Evolutionary conservation across 768 basidiomycete genomes (phyloP).

Genomic region (Mycena galopus): DNA sequence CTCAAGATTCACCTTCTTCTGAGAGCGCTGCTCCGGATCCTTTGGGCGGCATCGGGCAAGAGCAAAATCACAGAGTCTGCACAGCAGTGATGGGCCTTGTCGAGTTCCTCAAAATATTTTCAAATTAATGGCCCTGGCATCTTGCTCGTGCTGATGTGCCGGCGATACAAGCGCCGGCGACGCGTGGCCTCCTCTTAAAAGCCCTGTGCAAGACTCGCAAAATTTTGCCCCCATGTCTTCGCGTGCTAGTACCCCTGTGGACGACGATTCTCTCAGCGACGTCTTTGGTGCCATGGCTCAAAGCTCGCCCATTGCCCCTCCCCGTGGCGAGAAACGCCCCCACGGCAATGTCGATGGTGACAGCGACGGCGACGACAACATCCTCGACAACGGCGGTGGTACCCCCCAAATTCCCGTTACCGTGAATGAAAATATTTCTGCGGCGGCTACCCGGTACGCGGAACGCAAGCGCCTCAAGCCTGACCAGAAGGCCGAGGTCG

Average conservation of each 20-base stretch:
- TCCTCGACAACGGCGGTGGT: not conserved
- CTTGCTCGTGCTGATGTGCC: no score
- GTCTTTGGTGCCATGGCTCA: constrained; percentile 8
- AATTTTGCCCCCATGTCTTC: not conserved
- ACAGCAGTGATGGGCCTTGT: no score
- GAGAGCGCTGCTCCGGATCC: not conserved
- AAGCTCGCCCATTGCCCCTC: not conserved
- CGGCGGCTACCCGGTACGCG: not conserved
- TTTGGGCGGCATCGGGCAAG: constrained; percentile 4
- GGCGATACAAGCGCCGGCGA: no score
- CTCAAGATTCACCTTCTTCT: not conserved
- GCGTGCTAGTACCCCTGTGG: not conserved
- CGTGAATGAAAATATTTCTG: not conserved
- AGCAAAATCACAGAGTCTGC: no score
- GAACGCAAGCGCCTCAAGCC: not conserved
- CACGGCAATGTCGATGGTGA: not conserved
- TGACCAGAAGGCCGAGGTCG: not conserved
- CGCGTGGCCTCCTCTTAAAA: no score
- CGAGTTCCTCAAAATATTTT: no score
- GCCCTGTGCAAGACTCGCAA: no score
- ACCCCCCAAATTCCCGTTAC: not conserved
- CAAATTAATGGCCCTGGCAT: not conserved
- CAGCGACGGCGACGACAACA: not conserved
- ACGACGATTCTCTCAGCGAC: not conserved
- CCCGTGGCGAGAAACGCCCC: not conserved